Percentiles rank a stretch among this genome's conserved stretches.
These are phyloP conservation scores for Hapsidospora chrysogenum DNA, from an alignment of 495 filamentous ascomycete genomes.

Conservation along the genomic window DNA sequence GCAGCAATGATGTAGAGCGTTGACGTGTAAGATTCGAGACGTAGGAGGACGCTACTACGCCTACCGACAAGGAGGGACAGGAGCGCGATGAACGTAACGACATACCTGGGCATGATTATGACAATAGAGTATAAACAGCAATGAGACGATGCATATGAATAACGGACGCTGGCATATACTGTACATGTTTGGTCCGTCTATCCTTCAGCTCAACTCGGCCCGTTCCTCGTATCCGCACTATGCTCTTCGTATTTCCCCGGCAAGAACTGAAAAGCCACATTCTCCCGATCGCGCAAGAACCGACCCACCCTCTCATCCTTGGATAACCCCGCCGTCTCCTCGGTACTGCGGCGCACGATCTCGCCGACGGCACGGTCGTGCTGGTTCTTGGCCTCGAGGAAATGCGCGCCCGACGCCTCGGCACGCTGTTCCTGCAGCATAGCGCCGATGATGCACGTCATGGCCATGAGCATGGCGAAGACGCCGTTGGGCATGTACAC, in stretches of 20 bases:
- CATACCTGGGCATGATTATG: no score
- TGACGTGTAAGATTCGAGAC: no score
- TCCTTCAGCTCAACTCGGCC: no score
- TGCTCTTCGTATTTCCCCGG: constrained; percentile 2
- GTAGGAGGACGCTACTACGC: no score
- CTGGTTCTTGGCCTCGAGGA: constrained; percentile 45
- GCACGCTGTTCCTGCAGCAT: constrained; percentile 53
- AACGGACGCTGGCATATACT: no score
- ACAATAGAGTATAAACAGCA: no score
- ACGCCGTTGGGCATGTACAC: constrained; percentile 53
- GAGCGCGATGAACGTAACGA: no score
- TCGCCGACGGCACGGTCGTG: constrained; percentile 44
- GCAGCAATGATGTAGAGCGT: no score
- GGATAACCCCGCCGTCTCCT: constrained; percentile 27
- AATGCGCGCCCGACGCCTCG: constrained; percentile 31
- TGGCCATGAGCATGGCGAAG: constrained; percentile 52
- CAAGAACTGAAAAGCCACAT: background rate
- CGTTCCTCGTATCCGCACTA: no score
- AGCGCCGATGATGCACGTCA: constrained; percentile 47
- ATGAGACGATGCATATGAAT: no score
- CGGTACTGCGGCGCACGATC: constrained; percentile 39
- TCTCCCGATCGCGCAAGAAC: constrained; percentile 56
- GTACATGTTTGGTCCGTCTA: no score
- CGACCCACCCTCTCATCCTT: constrained; percentile 49
- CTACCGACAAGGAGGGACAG: no score